A percentile compares a stretch with the other conserved stretches of the same genome.
Conservation (phyloP, 495 filamentous ascomycete genomes). For the Podospora fimiseda region DNA sequence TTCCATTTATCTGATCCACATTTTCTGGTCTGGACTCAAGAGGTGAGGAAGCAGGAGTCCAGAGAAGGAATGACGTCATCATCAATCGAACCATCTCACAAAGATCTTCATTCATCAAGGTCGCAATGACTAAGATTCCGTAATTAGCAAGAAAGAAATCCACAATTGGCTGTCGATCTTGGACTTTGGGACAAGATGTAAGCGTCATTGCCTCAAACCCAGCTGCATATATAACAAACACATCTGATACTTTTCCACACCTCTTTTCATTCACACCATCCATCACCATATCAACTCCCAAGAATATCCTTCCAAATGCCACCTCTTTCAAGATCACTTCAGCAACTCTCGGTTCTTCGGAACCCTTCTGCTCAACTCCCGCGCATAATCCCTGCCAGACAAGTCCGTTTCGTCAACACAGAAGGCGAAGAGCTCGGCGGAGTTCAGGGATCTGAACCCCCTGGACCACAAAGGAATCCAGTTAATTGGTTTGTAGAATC, state of each 20-base stretch:
- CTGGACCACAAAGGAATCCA: background rate
- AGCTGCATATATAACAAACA: too few species aligned
- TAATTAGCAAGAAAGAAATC: background rate
- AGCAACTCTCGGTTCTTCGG: background rate
- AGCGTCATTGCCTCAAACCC: too few species aligned
- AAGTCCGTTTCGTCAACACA: conserved; percentile 8
- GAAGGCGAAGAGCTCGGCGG: conserved; percentile 8
- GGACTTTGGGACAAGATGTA: background rate
- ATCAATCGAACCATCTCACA: too few species aligned
- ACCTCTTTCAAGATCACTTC: background rate
- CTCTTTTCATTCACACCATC: background rate
- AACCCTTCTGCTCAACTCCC: background rate
- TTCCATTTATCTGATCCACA: too few species aligned
- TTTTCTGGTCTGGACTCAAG: too few species aligned
- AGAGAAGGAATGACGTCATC: too few species aligned
- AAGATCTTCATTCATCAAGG: too few species aligned
- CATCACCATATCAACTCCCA: background rate
- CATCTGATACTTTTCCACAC: too few species aligned
- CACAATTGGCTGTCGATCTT: background rate
- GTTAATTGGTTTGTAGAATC: conserved; percentile 2
- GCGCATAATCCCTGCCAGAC: background rate
- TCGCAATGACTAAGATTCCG: too few species aligned
- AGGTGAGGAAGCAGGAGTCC: too few species aligned
- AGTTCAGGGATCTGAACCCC: conserved; percentile 5
- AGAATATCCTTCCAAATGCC: too few species aligned